These are phyloP conservation scores for Candida railenensis DNA, from an alignment of 805 yeast genomes.

Conservation along the genomic window DNA sequence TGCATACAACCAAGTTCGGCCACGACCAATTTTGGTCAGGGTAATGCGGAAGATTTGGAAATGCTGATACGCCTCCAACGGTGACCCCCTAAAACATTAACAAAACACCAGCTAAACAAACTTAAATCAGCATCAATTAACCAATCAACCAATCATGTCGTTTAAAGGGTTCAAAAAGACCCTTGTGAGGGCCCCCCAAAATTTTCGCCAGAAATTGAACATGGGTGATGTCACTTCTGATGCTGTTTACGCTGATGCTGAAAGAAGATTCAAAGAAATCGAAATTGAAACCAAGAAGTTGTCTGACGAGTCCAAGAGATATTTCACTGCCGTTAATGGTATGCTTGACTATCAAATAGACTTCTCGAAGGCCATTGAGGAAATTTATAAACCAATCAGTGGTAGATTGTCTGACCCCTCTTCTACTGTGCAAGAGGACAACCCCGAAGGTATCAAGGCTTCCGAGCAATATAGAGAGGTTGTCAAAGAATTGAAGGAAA, in stretches of 20 bases:
- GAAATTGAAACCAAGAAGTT: slow-evolving; percentile 87
- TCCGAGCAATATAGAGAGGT: slow-evolving; percentile 87
- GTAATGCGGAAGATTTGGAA: no score
- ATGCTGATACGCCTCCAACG: no score
- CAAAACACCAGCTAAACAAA: no score
- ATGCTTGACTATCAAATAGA: slow-evolving; percentile 93
- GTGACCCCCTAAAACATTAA: neutral
- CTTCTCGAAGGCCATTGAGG: slow-evolving; percentile 93
- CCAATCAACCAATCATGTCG: slow-evolving; percentile 54
- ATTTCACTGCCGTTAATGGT: slow-evolving; percentile 87
- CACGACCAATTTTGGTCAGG: no score
- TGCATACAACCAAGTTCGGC: no score
- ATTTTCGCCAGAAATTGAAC: slow-evolving; percentile 83
- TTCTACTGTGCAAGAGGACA: slow-evolving; percentile 83
- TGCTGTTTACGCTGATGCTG: slow-evolving; percentile 92
- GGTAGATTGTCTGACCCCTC: slow-evolving; percentile 91
- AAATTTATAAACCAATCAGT: slow-evolving; percentile 91
- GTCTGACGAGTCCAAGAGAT: slow-evolving; percentile 86
- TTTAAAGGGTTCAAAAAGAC: slow-evolving; percentile 86
- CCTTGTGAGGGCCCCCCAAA: slow-evolving; percentile 86
- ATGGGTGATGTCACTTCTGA: slow-evolving; percentile 69
- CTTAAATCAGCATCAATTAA: no score
- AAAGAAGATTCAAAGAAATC: slow-evolving; percentile 89
- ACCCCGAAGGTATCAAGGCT: slow-evolving; percentile 95
- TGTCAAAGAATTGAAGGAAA: slow-evolving; percentile 80